Percentiles rank a stretch among this genome's conserved stretches.
phyloP scores from a whole-genome alignment of 495 filamentous ascomycete genomes.

The Darksidea phi region DNA sequence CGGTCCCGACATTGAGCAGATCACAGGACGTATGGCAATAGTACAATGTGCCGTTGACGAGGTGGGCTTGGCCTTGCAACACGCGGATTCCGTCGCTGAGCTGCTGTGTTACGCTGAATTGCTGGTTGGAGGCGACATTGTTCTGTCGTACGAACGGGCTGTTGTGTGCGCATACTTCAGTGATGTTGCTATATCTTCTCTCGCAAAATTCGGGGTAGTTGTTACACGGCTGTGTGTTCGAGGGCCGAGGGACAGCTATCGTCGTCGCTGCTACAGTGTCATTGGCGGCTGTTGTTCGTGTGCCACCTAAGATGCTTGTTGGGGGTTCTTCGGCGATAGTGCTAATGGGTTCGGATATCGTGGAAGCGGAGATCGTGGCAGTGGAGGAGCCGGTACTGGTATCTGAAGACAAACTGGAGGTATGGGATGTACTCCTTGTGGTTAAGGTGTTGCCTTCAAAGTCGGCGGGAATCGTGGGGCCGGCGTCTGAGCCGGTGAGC shows the following conservation, averaged over 20 bases:
- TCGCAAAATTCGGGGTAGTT: conserved; percentile 79
- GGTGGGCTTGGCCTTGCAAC: conserved; percentile 83
- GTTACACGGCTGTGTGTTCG: conserved; percentile 67
- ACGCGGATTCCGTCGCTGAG: conserved; percentile 87
- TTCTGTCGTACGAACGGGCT: conserved; percentile 71
- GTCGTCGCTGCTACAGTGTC: conserved; percentile 15
- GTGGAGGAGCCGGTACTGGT: conserved; percentile 19
- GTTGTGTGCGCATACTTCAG: conserved; percentile 83
- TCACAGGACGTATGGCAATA: conserved; percentile 78
- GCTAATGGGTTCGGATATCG: background rate
- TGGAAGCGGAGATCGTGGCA: conserved; percentile 12
- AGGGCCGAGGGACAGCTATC: conserved; percentile 33
- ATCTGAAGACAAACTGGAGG: too few relatives aligned
- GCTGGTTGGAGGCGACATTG: conserved; percentile 78
- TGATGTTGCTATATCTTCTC: conserved; percentile 84
- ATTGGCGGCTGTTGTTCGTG: conserved; percentile 13
- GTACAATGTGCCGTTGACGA: conserved; percentile 58
- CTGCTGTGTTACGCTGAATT: conserved; percentile 65
- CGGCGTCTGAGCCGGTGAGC: conserved; percentile 22
- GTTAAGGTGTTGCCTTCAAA: conserved; percentile 21
- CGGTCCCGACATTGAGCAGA: conserved; percentile 73
- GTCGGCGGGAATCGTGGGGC: conserved; percentile 27
- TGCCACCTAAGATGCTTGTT: conserved; percentile 18
- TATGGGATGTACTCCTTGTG: background rate
- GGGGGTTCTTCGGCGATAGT: conserved; percentile 6